Base-by-base conservation (phyloP, 176 grass and related monocot species). In the Eremochloa ophiuroides region DNA sequence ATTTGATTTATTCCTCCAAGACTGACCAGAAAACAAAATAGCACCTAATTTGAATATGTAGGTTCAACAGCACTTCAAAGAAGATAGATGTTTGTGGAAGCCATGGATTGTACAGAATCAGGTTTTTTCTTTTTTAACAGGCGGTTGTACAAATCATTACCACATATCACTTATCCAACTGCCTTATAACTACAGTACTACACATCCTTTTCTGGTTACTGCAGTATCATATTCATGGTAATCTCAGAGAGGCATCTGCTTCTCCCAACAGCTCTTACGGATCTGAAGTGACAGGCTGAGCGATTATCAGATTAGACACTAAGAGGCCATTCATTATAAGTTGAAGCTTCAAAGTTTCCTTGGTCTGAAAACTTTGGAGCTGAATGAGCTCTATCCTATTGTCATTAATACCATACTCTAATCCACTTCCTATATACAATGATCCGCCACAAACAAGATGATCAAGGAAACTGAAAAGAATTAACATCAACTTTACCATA, bases 401-500 rank as follows among this genome's bases (percentile, higher is more conserved):
- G 60, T n/a, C 28, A 65, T 22, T 8, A 18, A 65, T 44, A 78
- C 10, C 39, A 31, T 43, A n/a, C 10, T 28, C 27, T 46, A 9
- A 62, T n/a, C 39, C 28, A 65, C 22, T 29, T 78, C 42, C 11
- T 34, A 31, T 31, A 48, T 34, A 50, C 40, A 64, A 68, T 51
- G 27, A 6, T 68, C 31, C 20, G 46, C 10, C n/a, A 69, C n/a
- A 51, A 55, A 16, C 14, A 67, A 16, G 47, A 39, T 25, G 18
- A 61, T 27, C 15, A 89, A 84, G 70, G 61, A 62, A 79, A 53
- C 27, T 71, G 16, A 71, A 79, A 78, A 64, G 38, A 71, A 55
- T 85, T 31, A 74, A 81, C 42, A 37, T 15, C 5, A 68, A 55
- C 31, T 79, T 73, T 86, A 98, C 95, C 95, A 91, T 79, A 76